Evolutionary conservation across 2,329 filamentous ascomycete genomes (phyloP).

Genomic region (Helminthosporium solani): DNA sequence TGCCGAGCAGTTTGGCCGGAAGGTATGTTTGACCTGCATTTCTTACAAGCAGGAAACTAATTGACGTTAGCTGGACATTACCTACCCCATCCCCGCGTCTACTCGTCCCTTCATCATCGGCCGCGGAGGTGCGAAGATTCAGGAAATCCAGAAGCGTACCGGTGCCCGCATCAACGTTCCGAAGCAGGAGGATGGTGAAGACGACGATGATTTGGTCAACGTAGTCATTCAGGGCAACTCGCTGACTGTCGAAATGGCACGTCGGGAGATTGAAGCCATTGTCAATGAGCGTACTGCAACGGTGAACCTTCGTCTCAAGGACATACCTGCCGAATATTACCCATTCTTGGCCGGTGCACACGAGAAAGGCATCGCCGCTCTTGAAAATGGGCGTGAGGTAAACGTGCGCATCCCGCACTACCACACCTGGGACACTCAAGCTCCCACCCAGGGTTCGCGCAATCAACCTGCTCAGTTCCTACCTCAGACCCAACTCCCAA

Average conservation of each 20-base stretch:
- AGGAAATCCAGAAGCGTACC: slow-evolving; percentile 83
- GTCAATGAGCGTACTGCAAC: slow-evolving; percentile 82
- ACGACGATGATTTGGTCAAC: slow-evolving; percentile 75
- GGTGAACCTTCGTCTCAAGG: slow-evolving; percentile 76
- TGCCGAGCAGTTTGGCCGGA: slow-evolving; percentile 81
- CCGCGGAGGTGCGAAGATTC: slow-evolving; percentile 84
- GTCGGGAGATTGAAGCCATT: slow-evolving; percentile 81
- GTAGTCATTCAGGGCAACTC: slow-evolving; percentile 90
- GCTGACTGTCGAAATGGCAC: slow-evolving; percentile 79
- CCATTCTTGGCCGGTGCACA: slow-evolving; percentile 87
- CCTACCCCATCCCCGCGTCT: slow-evolving; percentile 78
- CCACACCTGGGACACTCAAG: slow-evolving; percentile 68
- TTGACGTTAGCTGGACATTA: slow-evolving; percentile 60
- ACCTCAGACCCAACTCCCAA: slow-evolving; percentile 72
- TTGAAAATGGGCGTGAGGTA: slow-evolving; percentile 73
- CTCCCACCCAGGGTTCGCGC: slow-evolving; percentile 63
- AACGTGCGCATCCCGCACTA: slow-evolving; percentile 82
- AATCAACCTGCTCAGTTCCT: slow-evolving; percentile 70
- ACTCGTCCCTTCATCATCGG: slow-evolving; percentile 90
- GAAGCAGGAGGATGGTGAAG: slow-evolving; percentile 77
- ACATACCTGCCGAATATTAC: slow-evolving; percentile 88
- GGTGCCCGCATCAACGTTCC: slow-evolving; percentile 90
- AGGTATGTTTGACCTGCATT: slow-evolving; percentile 55
- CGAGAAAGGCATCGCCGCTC: slow-evolving; percentile 64
- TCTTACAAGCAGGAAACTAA: slow-evolving; percentile 8